Conservation (phyloP, 305 asterid genomes). For the Fraxinus angustifolia region DNA sequence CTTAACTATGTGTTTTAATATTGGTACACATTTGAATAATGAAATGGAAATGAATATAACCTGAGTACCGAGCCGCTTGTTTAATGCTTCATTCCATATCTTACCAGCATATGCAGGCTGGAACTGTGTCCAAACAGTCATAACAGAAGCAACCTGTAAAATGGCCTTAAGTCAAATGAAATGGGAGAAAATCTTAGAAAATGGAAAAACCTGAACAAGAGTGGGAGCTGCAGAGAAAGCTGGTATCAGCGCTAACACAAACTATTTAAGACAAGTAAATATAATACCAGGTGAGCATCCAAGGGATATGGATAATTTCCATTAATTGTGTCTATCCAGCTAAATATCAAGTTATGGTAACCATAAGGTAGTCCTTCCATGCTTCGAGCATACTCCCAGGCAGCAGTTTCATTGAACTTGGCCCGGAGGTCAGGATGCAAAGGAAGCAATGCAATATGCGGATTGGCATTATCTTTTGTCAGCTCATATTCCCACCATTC, state of each 20-base stretch:
- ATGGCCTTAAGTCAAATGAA: slow-evolving; percentile 12
- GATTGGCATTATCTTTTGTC: slow-evolving; percentile 76
- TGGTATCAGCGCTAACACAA: background rate
- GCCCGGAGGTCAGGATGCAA: slow-evolving; percentile 75
- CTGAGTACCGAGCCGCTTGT: slow-evolving; percentile 88
- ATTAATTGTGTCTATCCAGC: slow-evolving; percentile 90
- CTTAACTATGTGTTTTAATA: background rate
- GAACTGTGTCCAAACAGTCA: slow-evolving; percentile 88
- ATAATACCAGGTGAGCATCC: slow-evolving; percentile 85
- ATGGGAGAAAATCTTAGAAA: background rate
- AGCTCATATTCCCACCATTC: slow-evolving; percentile 95
- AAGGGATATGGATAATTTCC: slow-evolving; percentile 83
- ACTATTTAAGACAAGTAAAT: slow-evolving; percentile 4
- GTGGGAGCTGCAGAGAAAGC: background rate
- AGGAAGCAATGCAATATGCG: slow-evolving; percentile 90
- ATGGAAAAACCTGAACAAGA: background rate
- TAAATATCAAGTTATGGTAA: slow-evolving; percentile 89
- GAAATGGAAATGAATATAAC: slow-evolving; percentile 29
- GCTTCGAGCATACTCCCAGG: slow-evolving; percentile 92
- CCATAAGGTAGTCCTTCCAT: slow-evolving; percentile 85
- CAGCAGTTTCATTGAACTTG: slow-evolving; percentile 80
- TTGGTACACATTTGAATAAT: background rate
- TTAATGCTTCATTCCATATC: slow-evolving; percentile 93
- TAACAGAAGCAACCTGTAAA: slow-evolving; percentile 83
- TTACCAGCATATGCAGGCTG: slow-evolving; percentile 80